Evolutionary conservation across 345 rosid species (phyloP), one percentile per base, ranked within the genome.

Genomic region (Salix caprea): DNA sequence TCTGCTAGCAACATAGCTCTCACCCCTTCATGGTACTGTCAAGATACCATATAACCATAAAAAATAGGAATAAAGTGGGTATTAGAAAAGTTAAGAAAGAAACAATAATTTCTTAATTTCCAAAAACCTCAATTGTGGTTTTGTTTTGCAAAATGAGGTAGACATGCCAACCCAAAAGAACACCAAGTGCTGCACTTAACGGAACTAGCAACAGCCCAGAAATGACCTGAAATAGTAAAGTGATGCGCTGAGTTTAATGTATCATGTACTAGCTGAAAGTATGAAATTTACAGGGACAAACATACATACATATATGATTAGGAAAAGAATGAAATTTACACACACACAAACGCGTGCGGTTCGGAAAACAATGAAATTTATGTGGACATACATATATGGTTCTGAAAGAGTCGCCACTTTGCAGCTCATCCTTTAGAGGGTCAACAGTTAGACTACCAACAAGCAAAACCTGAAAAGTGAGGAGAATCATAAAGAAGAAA

Each of bases 1-100:
- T 90, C 94, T 77, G 98, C 97, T 79, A 92, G 89, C 97, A 94
- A 92, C 94, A 87, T 86, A 67, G 96, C 96, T 88, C 97, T 89
- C 70, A 92, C 97, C 32, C 98, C 98, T 89, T 94, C 98, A 69
- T 94, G 93, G 79, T 92, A 90, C 97, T 94, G 89, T 69, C 70
- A 77, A 84, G 42, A 79, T 44, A 74, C 64, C 50, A 68, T 66
- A 67, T 12, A 48, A 62, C 48, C 23, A 42, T 28, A 5, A 28
- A 52, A 7, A 65, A 65, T 58, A 69, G 48, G 42, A 73, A 32
- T 46, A 39, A 24, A 69, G 19, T 12, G 75, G 28, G 67, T 60
- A 54, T 23, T 37, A 54, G 67, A 72, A 13, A 26, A 36, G 50
- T 12, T 13, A 46, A 11, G 50, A 46, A 4, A 56, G 19, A 11